Percentiles rank a stretch among this genome's conserved stretches.
These are phyloP conservation scores for Ganoderma leucocontextum DNA, from an alignment of 1,284 basidiomycete genomes.

Conservation along the genomic window DNA sequence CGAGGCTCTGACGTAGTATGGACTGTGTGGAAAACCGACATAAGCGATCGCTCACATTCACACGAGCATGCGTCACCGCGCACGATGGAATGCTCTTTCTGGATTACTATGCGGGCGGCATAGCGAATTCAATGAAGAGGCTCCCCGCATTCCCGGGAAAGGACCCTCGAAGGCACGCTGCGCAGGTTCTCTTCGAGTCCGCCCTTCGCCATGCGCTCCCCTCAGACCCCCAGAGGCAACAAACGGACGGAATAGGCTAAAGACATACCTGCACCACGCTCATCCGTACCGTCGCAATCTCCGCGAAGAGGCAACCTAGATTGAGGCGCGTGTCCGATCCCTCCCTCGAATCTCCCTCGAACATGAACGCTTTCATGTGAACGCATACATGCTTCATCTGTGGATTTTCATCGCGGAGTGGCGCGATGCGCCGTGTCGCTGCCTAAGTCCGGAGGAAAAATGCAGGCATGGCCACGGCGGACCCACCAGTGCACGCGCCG, in stretches of 20 bases:
- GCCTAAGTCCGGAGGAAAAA: background rate
- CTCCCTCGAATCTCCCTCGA: conserved; percentile 7
- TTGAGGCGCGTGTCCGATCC: conserved; percentile 13
- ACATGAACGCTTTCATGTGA: background rate
- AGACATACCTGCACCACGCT: background rate
- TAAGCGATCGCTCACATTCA: conserved; percentile 2
- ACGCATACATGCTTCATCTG: background rate
- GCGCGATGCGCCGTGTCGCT: background rate
- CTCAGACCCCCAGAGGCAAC: conserved; percentile 1
- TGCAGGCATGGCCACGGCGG: background rate
- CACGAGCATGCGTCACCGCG: conserved; percentile 9
- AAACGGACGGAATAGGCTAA: conserved; percentile 1
- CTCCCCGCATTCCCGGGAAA: conserved; percentile 16
- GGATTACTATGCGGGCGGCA: conserved; percentile 4
- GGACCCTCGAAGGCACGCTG: conserved; percentile 8
- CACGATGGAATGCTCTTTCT: conserved; percentile 5
- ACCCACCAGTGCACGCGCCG: background rate
- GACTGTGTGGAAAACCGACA: background rate
- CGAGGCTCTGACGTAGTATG: background rate
- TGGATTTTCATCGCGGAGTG: background rate
- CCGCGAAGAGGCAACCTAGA: conserved; percentile 15
- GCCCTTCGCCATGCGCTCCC: background rate
- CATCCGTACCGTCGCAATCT: conserved; percentile 11
- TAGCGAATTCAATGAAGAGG: conserved; percentile 10
- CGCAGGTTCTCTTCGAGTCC: conserved; percentile 12